Evolutionary conservation across 768 basidiomycete genomes (phyloP), one percentile per base, ranked within the genome.

Genomic region (Pleurotus tuoliensis): DNA sequence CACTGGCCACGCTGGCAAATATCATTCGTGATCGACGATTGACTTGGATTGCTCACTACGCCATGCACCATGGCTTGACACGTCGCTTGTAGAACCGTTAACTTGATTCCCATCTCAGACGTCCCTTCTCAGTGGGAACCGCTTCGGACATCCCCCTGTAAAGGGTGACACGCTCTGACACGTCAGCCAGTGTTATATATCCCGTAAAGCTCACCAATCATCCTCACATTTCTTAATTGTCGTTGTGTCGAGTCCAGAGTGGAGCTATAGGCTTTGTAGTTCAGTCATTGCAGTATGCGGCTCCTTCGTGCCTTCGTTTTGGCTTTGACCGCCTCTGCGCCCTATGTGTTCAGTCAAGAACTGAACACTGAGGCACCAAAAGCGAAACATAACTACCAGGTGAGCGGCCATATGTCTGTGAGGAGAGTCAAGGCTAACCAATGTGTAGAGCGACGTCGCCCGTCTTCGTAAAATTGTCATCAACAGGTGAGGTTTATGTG

Each of bases 401-500:
- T 86, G 59, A 6, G 73, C 8, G 3, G 30, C 30, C 30, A 34
- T 34, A 34, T 34, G 11, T 34, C 30, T 34, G 30, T 25, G 11
- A 34, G 30, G 8, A 34, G 30, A 34, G 8, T 9, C 30, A 34
- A 34, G 30, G 11, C 8, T 11, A 34, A 34, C 30, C 9, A n/a
- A 30, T 55, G 27, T 59, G 1, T 65, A 95, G 94, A 95, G 94
- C 63, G 94, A 96, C 71, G 93, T 97, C 57, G 83, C 93, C 39
- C 90, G 95, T 65, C 79, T 98, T 62, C 84, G 95, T 58, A 92
- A 90, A 66, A 93, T 96, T 59, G 94, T 97, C 60, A 92, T 96
- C 65, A 91, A 95, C 75, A 91, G 88, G 87, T 82, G 61, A 63
- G 74, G 51, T 20, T 27, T 34, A 11, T 34, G 58, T 20, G n/a